Base-by-base conservation (phyloP, 2,329 filamentous ascomycete species). In the Venturia aucupariae region DNA sequence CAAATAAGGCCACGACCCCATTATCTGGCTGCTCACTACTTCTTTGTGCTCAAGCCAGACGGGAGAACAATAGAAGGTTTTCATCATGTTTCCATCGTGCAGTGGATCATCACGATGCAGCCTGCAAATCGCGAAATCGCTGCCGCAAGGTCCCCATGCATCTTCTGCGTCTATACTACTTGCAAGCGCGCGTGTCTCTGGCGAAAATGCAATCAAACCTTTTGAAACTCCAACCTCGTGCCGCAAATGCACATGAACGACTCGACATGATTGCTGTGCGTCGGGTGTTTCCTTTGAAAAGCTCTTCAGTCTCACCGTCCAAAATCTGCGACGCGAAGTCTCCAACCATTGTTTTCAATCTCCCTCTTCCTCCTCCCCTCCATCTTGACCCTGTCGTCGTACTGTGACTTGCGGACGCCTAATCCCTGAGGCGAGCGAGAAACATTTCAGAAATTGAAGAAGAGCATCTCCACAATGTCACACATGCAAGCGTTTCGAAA, bases 401-500 rank as follows among this genome's bases (percentile, higher is more conserved):
- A 57, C 51, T 32, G 27, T 35, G 51, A 24, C n/a, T n/a, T n/a
- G n/a, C n/a, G n/a, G n/a, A 54, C 24, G 30, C 51, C 51, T 32
- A 19, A 35, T 55, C 51, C 51, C 24, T 32, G 51, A n/a, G 27
- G 51, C 27, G n/a, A 35, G n/a, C n/a, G n/a, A n/a, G n/a, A n/a
- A n/a, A n/a, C n/a, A n/a, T n/a, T 5, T 55, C 51, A 35, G 15
- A 55, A n/a, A 35, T 22, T 19, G 13, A 27, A n/a, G 11, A 57
- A 38, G 51, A 57, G 15, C 2, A 57, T 57, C 27, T 57, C 30
- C 51, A 57, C 30, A 35, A 38, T n/a, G 51, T 57, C 51, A 57
- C 51, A 57, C 51, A n/a, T 32, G 27, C 51, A 57, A 57, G 51
- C 51, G 51, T 57, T 57, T 57, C 51, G 30, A 57, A 57, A 57